These are phyloP conservation scores for Penicillium fimorum DNA, from an alignment of 495 filamentous ascomycete genomes.

Conservation along the genomic window DNA sequence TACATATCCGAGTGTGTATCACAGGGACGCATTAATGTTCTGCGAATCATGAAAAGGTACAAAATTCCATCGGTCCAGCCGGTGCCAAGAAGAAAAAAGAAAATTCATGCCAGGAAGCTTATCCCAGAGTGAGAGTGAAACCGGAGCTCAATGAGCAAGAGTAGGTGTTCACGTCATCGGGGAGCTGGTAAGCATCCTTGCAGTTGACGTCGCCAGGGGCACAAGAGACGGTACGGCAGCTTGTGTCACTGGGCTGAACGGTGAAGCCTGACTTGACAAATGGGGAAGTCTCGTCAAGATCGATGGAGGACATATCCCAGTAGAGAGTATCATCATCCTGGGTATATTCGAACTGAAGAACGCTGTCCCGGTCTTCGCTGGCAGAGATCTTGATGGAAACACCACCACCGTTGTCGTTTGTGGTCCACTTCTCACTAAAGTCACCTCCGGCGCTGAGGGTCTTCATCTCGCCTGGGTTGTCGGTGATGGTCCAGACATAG, in stretches of 20 bases:
- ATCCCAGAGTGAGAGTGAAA: constrained; percentile 33
- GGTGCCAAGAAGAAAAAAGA: neutral
- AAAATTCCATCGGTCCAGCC: constrained; percentile 12
- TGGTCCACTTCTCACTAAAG: constrained; percentile 37
- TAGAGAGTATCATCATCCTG: constrained; percentile 22
- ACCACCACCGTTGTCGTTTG: constrained; percentile 45
- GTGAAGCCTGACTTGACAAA: constrained; percentile 26
- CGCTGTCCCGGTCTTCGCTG: constrained; percentile 28
- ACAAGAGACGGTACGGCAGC: constrained; percentile 29
- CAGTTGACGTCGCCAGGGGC: constrained; percentile 28
- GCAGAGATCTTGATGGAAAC: constrained; percentile 50
- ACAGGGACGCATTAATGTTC: constrained; percentile 2
- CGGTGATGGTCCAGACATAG: constrained; percentile 46
- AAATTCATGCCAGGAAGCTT: neutral
- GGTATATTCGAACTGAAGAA: constrained; percentile 43
- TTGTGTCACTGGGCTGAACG: constrained; percentile 21
- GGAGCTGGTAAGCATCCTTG: constrained; percentile 33
- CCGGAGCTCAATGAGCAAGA: constrained; percentile 26
- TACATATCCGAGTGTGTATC: neutral
- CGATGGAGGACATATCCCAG: constrained; percentile 40
- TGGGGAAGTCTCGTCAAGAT: constrained; percentile 21
- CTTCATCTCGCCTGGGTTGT: constrained; percentile 37
- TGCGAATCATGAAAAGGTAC: neutral
- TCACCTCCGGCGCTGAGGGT: constrained; percentile 37
- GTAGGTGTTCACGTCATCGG: constrained; percentile 34